Percentiles rank a stretch among this genome's conserved stretches.
Evolutionary conservation across 352 stramenopile genomes (phyloP).

Genomic region (Globisporangium cylindrosporum): DNA sequence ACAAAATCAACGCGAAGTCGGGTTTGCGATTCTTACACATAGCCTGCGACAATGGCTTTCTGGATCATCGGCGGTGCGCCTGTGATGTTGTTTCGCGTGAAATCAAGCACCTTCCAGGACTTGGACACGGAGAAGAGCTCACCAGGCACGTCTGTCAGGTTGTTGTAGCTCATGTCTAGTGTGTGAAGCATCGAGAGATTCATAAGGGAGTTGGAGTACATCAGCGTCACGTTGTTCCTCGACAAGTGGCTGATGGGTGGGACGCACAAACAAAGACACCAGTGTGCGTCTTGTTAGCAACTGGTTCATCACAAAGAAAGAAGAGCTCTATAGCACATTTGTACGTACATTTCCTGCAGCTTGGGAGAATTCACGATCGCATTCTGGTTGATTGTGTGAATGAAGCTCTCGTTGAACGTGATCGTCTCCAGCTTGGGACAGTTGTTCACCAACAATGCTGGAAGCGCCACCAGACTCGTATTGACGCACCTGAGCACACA

Average conservation of each 20-base stretch:
- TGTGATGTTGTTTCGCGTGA: slow-evolving; percentile 45
- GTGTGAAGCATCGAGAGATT: slow-evolving; percentile 51
- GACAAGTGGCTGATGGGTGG: slow-evolving; percentile 28
- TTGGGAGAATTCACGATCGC: slow-evolving; percentile 34
- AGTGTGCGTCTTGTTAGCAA: background rate
- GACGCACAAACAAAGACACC: background rate
- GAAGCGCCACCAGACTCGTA: slow-evolving; percentile 38
- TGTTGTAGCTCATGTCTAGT: slow-evolving; percentile 57
- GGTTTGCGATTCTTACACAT: slow-evolving; percentile 37
- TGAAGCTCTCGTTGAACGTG: slow-evolving; percentile 39
- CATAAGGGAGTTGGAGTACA: slow-evolving; percentile 39
- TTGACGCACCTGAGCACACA: slow-evolving; percentile 29
- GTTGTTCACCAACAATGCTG: slow-evolving; percentile 27
- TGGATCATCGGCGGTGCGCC: slow-evolving; percentile 36
- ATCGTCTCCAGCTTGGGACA: slow-evolving; percentile 39
- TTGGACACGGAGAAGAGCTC: slow-evolving; percentile 37
- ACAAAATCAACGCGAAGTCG: background rate
- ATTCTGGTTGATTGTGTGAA: slow-evolving; percentile 27
- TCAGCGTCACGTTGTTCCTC: slow-evolving; percentile 39
- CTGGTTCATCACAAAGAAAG: background rate
- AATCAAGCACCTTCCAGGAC: slow-evolving; percentile 58
- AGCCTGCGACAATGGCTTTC: slow-evolving; percentile 40
- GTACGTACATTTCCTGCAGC: slow-evolving; percentile 38
- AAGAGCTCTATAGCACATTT: background rate
- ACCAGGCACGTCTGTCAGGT: slow-evolving; percentile 36